These are phyloP conservation scores for Mortierella alpina DNA, from an alignment of 192 early-diverging fungal genomes.

Conservation along the genomic window DNA sequence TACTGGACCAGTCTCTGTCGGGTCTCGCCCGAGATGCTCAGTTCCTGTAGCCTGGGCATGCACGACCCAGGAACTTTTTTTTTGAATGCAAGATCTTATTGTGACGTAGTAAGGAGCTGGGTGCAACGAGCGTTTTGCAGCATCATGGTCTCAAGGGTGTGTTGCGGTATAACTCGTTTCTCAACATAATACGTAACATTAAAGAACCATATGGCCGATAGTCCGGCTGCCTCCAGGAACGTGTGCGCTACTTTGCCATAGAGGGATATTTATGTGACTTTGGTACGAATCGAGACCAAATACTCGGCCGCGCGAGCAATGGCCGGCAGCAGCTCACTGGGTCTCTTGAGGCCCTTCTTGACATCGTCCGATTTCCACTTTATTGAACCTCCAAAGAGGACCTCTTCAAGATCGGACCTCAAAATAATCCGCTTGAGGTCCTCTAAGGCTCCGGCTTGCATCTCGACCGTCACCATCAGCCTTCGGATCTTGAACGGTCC, in stretches of 20 bases:
- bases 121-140: too few species aligned
- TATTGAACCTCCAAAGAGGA: conserved; percentile 1
- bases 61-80: too few species aligned
- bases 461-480: neutral
- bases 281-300: conserved; percentile 6
- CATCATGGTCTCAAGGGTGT: too few species aligned
- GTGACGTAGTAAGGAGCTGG: too few species aligned
- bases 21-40: conserved; percentile 2
- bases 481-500: conserved; percentile 24
- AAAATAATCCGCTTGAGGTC: conserved; percentile 26
- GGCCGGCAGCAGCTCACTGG: neutral
- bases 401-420: conserved; percentile 1
- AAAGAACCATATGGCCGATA: too few species aligned
- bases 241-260: too few species aligned
- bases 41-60: too few species aligned
- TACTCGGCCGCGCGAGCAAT: neutral
- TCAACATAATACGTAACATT: too few species aligned
- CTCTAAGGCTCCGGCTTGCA: conserved; percentile 8
- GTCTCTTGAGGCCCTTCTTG: neutral
- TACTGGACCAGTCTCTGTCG: conserved; percentile 4
- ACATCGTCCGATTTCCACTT: neutral
- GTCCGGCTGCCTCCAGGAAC: too few species aligned
- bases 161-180: too few species aligned
- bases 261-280: too few species aligned
- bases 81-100: too few species aligned